A percentile compares a stretch with the other conserved stretches of the same genome.
These are phyloP conservation scores for Hyaloscypha hepaticicola DNA, from an alignment of 495 filamentous ascomycete genomes.

Conservation along the genomic window DNA sequence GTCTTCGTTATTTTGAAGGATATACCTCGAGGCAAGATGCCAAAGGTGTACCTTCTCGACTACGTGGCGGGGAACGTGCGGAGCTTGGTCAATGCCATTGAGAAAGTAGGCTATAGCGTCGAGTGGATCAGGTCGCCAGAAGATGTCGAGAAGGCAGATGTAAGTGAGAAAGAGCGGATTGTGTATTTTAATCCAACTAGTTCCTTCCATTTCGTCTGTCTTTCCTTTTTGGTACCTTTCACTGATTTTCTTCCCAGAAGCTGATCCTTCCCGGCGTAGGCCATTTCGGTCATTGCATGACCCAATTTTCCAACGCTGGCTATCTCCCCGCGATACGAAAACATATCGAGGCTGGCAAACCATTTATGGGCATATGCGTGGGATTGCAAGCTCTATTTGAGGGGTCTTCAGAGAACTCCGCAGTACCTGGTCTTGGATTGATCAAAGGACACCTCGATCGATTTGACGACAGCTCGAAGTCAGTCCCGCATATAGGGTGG, in stretches of 20 bases:
- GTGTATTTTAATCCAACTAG: not conserved
- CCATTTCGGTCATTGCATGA: slow-evolving; percentile 94
- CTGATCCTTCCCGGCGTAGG: slow-evolving; percentile 95
- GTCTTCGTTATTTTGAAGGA: not conserved
- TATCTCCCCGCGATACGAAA: slow-evolving; percentile 76
- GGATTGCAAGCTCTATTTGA: slow-evolving; percentile 88
- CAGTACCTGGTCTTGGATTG: slow-evolving; percentile 69
- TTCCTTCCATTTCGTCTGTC: not conserved
- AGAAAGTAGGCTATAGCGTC: slow-evolving; percentile 87
- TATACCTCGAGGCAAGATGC: slow-evolving; percentile 53
- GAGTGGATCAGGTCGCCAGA: slow-evolving; percentile 87
- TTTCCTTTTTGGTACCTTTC: not conserved
- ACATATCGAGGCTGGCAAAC: slow-evolving; percentile 84
- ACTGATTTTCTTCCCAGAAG: slow-evolving; percentile 50
- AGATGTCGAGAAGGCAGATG: slow-evolving; percentile 82
- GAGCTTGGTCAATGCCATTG: slow-evolving; percentile 94
- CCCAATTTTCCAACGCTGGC: slow-evolving; percentile 73
- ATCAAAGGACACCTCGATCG: slow-evolving; percentile 69
- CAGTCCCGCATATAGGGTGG: slow-evolving; percentile 98
- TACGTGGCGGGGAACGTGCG: slow-evolving; percentile 81
- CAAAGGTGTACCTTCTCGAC: slow-evolving; percentile 88
- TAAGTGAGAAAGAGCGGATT: slow-evolving; percentile 38
- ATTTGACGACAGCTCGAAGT: slow-evolving; percentile 75
- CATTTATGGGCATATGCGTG: slow-evolving; percentile 98
- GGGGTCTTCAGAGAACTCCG: slow-evolving; percentile 73